phyloP scores from a whole-genome alignment of 1,284 basidiomycete genomes.

The Leccinum angustisporum region DNA sequence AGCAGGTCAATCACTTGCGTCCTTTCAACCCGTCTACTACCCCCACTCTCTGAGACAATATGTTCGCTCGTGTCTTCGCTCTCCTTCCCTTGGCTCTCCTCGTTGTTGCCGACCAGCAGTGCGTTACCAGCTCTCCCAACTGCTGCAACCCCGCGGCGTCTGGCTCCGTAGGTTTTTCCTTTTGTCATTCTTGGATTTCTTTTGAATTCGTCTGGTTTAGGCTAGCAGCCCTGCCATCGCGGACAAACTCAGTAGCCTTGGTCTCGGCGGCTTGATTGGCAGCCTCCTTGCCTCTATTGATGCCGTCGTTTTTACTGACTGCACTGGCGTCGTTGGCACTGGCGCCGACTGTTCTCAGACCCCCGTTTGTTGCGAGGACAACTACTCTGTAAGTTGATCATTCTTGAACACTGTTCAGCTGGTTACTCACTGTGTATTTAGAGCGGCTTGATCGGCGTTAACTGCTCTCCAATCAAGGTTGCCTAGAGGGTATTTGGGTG shows the following conservation, averaged over 20 bases:
- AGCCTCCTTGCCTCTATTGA: background rate
- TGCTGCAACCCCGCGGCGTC: background rate
- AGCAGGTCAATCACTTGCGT: background rate
- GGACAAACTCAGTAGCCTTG: background rate
- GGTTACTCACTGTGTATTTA: background rate
- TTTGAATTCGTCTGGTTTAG: background rate
- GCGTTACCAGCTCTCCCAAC: background rate
- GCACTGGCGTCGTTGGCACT: background rate
- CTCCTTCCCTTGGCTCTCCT: background rate
- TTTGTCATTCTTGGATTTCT: background rate
- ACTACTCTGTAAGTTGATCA: background rate
- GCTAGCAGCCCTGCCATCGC: background rate
- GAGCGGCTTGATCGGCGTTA: background rate
- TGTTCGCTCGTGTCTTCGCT: background rate
- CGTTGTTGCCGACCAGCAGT: background rate
- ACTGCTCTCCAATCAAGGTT: constrained; percentile 16
- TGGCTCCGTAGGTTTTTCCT: background rate
- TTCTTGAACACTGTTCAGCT: no score
- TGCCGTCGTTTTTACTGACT: background rate
- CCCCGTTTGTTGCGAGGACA: background rate
- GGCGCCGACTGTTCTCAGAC: background rate
- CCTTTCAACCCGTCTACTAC: background rate
- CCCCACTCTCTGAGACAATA: background rate
- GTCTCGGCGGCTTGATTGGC: background rate
- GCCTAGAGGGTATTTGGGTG: background rate